Conservation (phyloP, 2,329 filamentous ascomycete genomes). For the Zymoseptoria pseudotritici region DNA sequence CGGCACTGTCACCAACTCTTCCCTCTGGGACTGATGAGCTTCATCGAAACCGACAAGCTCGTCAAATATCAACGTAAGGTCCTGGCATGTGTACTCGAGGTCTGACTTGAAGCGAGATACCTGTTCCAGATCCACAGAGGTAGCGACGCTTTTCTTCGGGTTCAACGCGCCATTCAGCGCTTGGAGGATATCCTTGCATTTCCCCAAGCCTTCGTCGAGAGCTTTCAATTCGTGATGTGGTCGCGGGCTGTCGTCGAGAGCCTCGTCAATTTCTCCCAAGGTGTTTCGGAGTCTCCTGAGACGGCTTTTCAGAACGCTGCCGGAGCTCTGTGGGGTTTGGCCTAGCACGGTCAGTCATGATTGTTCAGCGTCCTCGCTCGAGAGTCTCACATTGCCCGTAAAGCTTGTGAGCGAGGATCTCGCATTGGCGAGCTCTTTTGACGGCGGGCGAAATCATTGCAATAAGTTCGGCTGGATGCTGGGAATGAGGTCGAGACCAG, state of each 20-base stretch:
- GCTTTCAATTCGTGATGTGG: not conserved
- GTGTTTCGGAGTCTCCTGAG: constrained; percentile 14
- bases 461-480: not conserved
- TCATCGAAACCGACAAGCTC: not conserved
- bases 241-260: constrained; percentile 1
- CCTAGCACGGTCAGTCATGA: not conserved
- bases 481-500: not conserved
- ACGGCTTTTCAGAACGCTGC: constrained; percentile 5
- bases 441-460: not conserved
- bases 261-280: constrained; percentile 16
- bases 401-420: constrained; percentile 9
- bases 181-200: constrained; percentile 8
- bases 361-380: not conserved
- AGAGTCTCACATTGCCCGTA: constrained; percentile 11
- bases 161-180: constrained; percentile 9
- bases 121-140: not conserved
- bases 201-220: constrained; percentile 1
- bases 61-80: not conserved
- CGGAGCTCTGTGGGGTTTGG: constrained; percentile 7
- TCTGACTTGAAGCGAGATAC: not conserved
- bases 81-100: not conserved
- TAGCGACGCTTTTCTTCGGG: not conserved
- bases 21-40: constrained; percentile 1
- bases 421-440: not conserved
- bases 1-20: not conserved